Percentiles rank a stretch among this genome's conserved stretches.
These are phyloP conservation scores for Diutina pseudorugosa DNA, from an alignment of 1,139 yeast species.

Conservation along the genomic window DNA sequence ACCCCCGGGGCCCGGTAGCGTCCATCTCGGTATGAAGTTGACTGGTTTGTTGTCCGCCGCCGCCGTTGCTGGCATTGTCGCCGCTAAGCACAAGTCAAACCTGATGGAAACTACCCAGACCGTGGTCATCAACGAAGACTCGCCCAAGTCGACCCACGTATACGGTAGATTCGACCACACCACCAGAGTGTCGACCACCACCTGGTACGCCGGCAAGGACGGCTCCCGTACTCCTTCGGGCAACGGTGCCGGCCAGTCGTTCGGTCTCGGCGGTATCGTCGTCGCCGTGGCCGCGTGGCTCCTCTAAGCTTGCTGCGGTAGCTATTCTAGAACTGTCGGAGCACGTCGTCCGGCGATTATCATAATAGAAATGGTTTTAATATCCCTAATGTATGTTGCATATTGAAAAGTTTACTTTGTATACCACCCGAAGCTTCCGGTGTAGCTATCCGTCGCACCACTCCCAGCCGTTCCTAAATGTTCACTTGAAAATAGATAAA, in stretches of 20 bases:
- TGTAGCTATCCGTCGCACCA: neutral
- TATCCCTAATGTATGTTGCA: neutral
- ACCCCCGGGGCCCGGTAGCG: neutral
- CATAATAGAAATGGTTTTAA: neutral
- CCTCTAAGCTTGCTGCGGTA: neutral
- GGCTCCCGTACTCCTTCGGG: neutral
- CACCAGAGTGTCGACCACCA: conserved; percentile 2
- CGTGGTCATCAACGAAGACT: neutral
- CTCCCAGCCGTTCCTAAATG: neutral
- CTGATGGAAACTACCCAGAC: neutral
- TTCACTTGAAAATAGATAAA: too few relatives aligned
- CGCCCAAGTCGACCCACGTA: conserved; percentile 1
- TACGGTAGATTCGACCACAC: conserved; percentile 4
- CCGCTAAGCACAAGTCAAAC: neutral
- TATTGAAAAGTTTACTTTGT: too few relatives aligned
- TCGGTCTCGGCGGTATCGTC: neutral
- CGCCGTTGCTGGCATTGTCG: neutral
- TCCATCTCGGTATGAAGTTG: neutral
- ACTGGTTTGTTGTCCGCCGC: conserved; percentile 1
- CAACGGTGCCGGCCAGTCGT: neutral
- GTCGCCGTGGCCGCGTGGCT: conserved; percentile 1
- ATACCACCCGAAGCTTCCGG: neutral
- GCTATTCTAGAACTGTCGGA: neutral
- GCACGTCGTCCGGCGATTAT: neutral
- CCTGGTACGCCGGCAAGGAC: conserved; percentile 2